Evolutionary conservation across 2,329 filamentous ascomycete genomes (phyloP).

Genomic region (Eutypella sp.): DNA sequence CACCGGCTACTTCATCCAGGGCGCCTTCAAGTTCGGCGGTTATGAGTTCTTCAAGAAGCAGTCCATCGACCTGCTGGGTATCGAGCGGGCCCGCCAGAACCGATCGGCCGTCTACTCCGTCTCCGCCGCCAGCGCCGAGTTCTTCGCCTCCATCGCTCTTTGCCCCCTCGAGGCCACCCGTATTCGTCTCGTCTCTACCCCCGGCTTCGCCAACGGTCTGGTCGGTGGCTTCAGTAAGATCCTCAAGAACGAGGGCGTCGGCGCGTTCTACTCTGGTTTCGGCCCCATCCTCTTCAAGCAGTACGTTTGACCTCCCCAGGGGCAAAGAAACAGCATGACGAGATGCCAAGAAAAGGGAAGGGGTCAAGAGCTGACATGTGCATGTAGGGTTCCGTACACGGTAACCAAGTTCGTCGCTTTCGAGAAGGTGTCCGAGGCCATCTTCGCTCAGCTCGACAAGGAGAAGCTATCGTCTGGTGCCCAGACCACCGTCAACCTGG

Average conservation of each 20-base stretch:
- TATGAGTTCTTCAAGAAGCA: conserved; percentile 83
- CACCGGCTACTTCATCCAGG: conserved; percentile 75
- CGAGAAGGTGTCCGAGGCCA: conserved; percentile 66
- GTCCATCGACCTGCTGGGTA: conserved; percentile 62
- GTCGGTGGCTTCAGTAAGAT: conserved; percentile 66
- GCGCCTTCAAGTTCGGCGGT: conserved; percentile 75
- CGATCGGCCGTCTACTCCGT: conserved; percentile 63
- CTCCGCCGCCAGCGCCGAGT: conserved; percentile 46
- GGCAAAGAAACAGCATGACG: too few species aligned
- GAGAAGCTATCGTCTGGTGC: conserved; percentile 50
- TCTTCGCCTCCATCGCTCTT: conserved; percentile 61
- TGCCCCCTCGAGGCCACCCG: conserved; percentile 74
- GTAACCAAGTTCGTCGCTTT: conserved; percentile 79
- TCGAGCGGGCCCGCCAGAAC: conserved; percentile 61
- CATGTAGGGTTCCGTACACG: conserved; percentile 65
- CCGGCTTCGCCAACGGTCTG: conserved; percentile 64
- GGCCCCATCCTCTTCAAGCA: conserved; percentile 69
- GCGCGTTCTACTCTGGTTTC: conserved; percentile 73
- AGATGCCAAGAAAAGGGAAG: too few species aligned
- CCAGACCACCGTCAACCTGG: conserved; percentile 68
- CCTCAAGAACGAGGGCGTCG: conserved; percentile 61
- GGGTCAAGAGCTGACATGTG: conserved; percentile 8
- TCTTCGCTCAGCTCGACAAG: conserved; percentile 62
- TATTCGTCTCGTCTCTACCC: conserved; percentile 72
- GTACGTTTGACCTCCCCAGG: too few species aligned